phyloP scores from a whole-genome alignment of 768 basidiomycete species.

The Serendipita sp. region DNA sequence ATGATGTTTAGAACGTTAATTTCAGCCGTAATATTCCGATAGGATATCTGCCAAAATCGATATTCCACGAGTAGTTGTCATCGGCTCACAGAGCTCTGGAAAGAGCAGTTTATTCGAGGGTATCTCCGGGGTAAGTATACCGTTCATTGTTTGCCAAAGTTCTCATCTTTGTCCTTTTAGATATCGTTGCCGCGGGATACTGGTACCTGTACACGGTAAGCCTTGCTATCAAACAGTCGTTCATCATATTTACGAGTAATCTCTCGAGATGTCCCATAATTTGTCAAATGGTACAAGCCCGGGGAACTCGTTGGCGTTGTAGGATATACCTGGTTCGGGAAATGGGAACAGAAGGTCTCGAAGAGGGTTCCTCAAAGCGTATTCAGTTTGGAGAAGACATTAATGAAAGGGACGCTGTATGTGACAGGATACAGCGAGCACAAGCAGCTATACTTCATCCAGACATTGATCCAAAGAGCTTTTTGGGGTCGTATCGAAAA shows the following conservation, averaged over 20 bases:
- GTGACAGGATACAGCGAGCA: not conserved
- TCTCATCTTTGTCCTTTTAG: not conserved
- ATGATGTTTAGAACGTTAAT: too few relatives aligned
- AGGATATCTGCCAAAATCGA: not conserved
- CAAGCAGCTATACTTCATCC: slow-evolving; percentile 4
- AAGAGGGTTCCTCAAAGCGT: not conserved
- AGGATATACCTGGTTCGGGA: not conserved
- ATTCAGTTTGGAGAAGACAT: not conserved
- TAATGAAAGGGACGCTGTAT: not conserved
- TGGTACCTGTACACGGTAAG: slow-evolving; percentile 1
- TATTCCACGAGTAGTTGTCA: not conserved
- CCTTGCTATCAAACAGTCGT: not conserved
- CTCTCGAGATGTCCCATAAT: not conserved
- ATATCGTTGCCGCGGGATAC: not conserved
- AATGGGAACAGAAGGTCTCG: not conserved
- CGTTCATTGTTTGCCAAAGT: not conserved
- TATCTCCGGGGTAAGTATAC: not conserved
- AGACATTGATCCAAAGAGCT: not conserved
- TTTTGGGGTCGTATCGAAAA: not conserved
- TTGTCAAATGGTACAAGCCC: not conserved
- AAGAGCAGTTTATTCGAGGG: slow-evolving; percentile 5
- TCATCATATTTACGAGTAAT: not conserved
- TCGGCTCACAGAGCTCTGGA: not conserved
- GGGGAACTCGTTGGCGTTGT: not conserved
- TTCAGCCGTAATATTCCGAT: too few relatives aligned